Conservation (phyloP, 1,139 yeast species). For the Geotrichum cucujoidarum region DNA sequence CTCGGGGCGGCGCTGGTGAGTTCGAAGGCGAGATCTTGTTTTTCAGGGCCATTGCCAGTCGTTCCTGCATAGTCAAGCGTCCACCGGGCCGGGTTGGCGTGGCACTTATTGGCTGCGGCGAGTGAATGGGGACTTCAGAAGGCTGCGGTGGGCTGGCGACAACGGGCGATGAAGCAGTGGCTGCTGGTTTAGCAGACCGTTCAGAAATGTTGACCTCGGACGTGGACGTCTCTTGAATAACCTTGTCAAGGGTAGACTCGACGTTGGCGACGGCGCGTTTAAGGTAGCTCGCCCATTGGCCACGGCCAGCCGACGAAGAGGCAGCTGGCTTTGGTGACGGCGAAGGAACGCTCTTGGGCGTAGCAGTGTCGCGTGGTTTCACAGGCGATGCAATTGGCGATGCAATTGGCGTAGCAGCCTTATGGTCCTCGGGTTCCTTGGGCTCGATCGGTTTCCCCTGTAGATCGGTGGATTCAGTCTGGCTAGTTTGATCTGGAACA, state of each 20-base stretch:
- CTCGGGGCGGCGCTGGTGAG: constrained; percentile 2
- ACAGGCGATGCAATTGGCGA: too few relatives aligned
- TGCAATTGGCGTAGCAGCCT: too few relatives aligned
- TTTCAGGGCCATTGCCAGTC: constrained; percentile 76
- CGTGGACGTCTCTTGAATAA: constrained; percentile 30
- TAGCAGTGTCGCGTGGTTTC: too few relatives aligned
- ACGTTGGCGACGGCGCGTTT: constrained; percentile 40
- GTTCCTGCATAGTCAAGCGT: constrained; percentile 67
- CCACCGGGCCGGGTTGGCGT: constrained; percentile 33
- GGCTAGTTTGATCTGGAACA: too few relatives aligned
- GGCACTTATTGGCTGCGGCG: constrained; percentile 8
- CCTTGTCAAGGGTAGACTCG: constrained; percentile 38
- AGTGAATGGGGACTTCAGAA: constrained; percentile 5
- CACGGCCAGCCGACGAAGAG: neutral
- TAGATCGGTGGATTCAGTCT: too few relatives aligned
- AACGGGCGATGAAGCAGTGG: too few relatives aligned
- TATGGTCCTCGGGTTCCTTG: too few relatives aligned
- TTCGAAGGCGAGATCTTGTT: constrained; percentile 14
- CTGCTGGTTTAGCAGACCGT: neutral
- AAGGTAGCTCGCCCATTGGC: constrained; percentile 35
- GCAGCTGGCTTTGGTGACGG: too few relatives aligned
- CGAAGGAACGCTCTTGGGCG: too few relatives aligned
- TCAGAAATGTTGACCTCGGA: constrained; percentile 4
- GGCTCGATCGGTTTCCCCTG: too few relatives aligned
- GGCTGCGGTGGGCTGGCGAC: neutral